These are phyloP conservation scores for Avena eriantha DNA, from an alignment of 176 grass and related monocot genomes.

Conservation along the genomic window DNA sequence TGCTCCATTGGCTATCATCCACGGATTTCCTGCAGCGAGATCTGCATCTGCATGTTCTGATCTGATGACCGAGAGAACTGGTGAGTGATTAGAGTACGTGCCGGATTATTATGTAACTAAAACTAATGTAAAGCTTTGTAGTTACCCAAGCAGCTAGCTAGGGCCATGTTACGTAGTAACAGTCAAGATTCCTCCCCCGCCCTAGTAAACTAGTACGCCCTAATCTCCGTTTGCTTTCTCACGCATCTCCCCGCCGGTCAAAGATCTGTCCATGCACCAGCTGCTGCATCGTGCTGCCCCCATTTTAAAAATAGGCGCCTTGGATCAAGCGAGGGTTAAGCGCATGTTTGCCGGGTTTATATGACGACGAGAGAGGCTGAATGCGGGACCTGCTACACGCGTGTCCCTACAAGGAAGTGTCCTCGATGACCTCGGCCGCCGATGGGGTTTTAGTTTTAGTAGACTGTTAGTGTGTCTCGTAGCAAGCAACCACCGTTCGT, in stretches of 20 bases:
- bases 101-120: not conserved
- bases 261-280: slow-evolving; percentile 48
- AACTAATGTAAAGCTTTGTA: slow-evolving; percentile 12
- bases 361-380: not conserved
- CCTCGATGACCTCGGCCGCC: not conserved
- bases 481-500: not conserved
- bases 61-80: not conserved
- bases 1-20: not conserved
- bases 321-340: slow-evolving; percentile 20
- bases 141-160: slow-evolving; percentile 28
- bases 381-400: not conserved
- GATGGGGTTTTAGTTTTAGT: not conserved
- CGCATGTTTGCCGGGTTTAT: not conserved
- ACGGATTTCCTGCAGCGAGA: not conserved
- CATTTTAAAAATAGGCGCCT: slow-evolving; percentile 24
- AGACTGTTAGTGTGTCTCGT: not conserved
- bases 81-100: not conserved
- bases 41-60: not conserved
- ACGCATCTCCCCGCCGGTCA: slow-evolving; percentile 24
- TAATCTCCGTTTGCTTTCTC: not conserved
- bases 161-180: slow-evolving; percentile 54
- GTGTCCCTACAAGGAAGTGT: slow-evolving; percentile 4
- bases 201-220: slow-evolving; percentile 44
- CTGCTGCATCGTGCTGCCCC: slow-evolving; percentile 22
- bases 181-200: slow-evolving; percentile 52